phyloP scores from a whole-genome alignment of 1,139 yeast genomes.

The Nematodospora anomalae region DNA sequence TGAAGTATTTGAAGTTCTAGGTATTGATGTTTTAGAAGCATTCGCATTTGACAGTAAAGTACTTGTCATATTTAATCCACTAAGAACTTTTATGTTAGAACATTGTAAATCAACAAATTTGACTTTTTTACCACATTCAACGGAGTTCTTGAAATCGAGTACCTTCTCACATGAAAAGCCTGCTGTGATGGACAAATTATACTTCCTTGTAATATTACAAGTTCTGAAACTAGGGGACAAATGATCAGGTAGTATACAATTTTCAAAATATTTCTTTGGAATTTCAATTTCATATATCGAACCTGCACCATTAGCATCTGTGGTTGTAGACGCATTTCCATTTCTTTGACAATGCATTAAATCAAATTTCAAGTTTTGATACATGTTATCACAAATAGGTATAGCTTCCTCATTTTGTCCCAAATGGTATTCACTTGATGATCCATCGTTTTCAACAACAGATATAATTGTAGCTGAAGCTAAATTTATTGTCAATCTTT shows the following conservation, averaged over 20 bases:
- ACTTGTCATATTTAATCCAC: constrained; percentile 40
- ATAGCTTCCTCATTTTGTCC: constrained; percentile 29
- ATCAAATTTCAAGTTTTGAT: constrained; percentile 42
- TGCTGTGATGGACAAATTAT: constrained; percentile 43
- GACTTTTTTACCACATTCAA: constrained; percentile 23
- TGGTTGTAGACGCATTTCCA: constrained; percentile 23
- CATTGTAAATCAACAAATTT: constrained; percentile 34
- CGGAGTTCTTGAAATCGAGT: constrained; percentile 20
- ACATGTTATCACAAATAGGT: constrained; percentile 32
- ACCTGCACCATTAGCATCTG: constrained; percentile 13
- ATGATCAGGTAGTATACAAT: constrained; percentile 48
- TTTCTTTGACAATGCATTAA: constrained; percentile 34
- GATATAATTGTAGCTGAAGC: constrained; percentile 32
- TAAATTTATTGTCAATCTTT: constrained; percentile 37
- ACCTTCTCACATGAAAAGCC: constrained; percentile 44
- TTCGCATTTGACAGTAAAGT: constrained; percentile 22
- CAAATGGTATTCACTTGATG: constrained; percentile 27
- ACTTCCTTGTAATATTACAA: constrained; percentile 56
- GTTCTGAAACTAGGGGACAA: constrained; percentile 57
- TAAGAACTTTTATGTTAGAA: constrained; percentile 39
- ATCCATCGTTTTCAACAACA: constrained; percentile 36
- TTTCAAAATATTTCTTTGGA: constrained; percentile 39
- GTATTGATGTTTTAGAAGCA: constrained; percentile 16
- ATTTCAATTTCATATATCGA: constrained; percentile 45
- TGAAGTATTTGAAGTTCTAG: constrained; percentile 6